Conservation (phyloP, 2,329 filamentous ascomycete genomes). For the Monilinia fructigena region DNA sequence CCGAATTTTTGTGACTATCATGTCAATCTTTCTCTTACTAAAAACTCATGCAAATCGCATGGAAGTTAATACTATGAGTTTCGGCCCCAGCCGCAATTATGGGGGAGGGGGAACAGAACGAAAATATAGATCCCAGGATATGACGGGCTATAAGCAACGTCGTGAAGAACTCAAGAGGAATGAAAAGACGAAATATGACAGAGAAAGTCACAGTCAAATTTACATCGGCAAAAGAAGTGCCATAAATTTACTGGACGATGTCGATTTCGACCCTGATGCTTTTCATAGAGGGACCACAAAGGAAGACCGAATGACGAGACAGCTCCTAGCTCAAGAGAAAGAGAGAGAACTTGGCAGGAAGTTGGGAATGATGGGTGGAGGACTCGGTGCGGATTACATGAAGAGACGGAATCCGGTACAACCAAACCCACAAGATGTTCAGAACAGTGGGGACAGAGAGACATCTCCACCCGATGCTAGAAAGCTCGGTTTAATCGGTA, state of each 20-base stretch:
- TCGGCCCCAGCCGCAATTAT: conserved; percentile 39
- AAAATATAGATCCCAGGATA: conserved; percentile 32
- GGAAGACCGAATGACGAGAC: conserved; percentile 64
- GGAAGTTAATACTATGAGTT: conserved; percentile 73
- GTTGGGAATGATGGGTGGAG: conserved; percentile 61
- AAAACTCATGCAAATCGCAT: conserved; percentile 66
- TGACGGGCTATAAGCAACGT: conserved; percentile 31
- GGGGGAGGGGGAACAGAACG: conserved; percentile 40
- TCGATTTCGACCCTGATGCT: conserved; percentile 56
- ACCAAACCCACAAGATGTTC: conserved; percentile 23
- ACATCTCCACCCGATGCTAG: conserved; percentile 46
- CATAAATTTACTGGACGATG: conserved; percentile 64
- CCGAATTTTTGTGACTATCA: conserved; percentile 93
- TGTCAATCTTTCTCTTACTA: conserved; percentile 75
- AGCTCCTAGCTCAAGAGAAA: conserved; percentile 65
- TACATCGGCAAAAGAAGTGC: conserved; percentile 54
- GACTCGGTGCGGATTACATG: conserved; percentile 72
- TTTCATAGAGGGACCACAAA: conserved; percentile 54
- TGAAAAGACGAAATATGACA: conserved; percentile 52
- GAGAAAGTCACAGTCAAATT: conserved; percentile 56
- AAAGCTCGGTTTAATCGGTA: conserved; percentile 47
- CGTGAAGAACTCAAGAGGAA: conserved; percentile 35
- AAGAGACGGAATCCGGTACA: conserved; percentile 34
- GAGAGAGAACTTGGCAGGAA: conserved; percentile 71
- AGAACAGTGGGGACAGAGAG: conserved; percentile 20